A percentile compares a stretch with the other conserved stretches of the same genome.
Conservation (phyloP, 179 eudicot genomes). For the Drosera spatulata region DNA sequence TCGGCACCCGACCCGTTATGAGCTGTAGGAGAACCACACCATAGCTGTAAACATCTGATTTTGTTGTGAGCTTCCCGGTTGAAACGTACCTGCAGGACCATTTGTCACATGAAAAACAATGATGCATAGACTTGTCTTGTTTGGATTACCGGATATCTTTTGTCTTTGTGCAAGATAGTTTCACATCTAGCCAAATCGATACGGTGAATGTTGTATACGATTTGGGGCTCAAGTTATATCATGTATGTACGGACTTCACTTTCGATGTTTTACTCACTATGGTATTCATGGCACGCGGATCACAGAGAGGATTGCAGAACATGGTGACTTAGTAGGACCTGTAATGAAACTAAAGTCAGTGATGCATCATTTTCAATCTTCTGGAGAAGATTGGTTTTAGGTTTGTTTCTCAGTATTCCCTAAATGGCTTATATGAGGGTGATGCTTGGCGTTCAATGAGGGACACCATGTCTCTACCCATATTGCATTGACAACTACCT, state of each 20-base stretch:
- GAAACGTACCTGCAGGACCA: constrained; percentile 65
- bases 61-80: constrained; percentile 88
- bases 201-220: too few relatives aligned
- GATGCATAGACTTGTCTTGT: too few relatives aligned
- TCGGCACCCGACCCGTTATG: constrained; percentile 80
- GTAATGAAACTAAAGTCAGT: too few relatives aligned
- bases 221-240: neutral
- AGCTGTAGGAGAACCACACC: constrained; percentile 93
- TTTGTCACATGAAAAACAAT: neutral
- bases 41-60: constrained; percentile 96
- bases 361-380: too few relatives aligned
- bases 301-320: too few relatives aligned
- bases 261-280: too few relatives aligned
- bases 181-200: neutral
- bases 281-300: too few relatives aligned
- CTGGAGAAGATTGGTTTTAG: too few relatives aligned
- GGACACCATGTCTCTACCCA: constrained; percentile 7
- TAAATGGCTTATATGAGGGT: neutral
- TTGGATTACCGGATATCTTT: neutral
- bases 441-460: neutral
- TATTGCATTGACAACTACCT: constrained; percentile 11
- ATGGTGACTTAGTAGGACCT: too few relatives aligned
- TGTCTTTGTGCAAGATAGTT: neutral
- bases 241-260: too few relatives aligned
- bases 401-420: too few relatives aligned